Evolutionary conservation across 805 yeast genomes (phyloP), one percentile per base, ranked within the genome.

Genomic region (Saccharomyces paradoxus): DNA sequence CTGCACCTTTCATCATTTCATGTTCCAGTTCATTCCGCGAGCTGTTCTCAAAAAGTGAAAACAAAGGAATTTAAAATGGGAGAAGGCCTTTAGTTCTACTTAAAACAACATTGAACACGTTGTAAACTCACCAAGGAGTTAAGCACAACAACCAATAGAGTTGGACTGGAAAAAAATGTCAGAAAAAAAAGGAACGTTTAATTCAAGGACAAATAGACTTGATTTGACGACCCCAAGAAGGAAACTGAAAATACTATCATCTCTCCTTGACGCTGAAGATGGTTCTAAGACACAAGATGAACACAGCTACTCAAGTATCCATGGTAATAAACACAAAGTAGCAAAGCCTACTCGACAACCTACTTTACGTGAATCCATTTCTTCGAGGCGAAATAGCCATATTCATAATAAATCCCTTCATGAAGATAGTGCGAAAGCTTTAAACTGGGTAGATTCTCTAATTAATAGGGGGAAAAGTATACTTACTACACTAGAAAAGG

Each of bases 401-500:
- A 17, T 17, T 37, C 24, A 17, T 37, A 21, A 37, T 37, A 37
- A 37, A 37, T 37, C 44, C 13, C 24, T 37, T 7, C 44, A 41
- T 22, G 31, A 32, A 17, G 52, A 52, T 14, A 49, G 53, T 31
- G 44, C 55, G 6, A 46, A 55, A n/a, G 58, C 61, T 2, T 51
- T 62, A 41, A 22, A 41, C 27, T 60, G 63, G 63, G 50, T 61
- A 5, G 52, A 56, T 8, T 56, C 61, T 2, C 47, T 61, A 41
- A 57, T 63, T 8, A 47, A 50, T n/a, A 58, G 55, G 47, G 65
- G 66, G 24, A 57, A 55, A 30, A 50, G 55, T 9, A 55, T 59
- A 47, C 50, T 63, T 46, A 55, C 55, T 14, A 49, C 58, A 2
- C 30, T 60, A 24, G 48, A 57, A 21, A 58, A 57, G 26, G 61